Percentiles rank a stretch among this genome's conserved stretches.
Evolutionary conservation across 306 rosid species (phyloP).

Genomic region (Inga laurina): DNA sequence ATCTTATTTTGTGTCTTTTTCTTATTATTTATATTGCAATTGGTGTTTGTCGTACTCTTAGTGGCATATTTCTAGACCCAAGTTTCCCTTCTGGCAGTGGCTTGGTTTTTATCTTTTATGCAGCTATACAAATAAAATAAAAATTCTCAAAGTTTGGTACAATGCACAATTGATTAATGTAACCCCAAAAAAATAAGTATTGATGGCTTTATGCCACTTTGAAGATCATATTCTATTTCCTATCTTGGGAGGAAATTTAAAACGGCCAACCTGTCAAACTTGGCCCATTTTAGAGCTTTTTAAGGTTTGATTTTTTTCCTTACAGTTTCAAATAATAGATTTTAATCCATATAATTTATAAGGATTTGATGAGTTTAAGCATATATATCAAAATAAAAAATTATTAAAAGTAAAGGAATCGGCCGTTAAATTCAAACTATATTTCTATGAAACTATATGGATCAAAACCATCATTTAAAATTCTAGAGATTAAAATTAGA

Average conservation of each 20-base stretch:
- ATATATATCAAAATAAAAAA: too few species aligned
- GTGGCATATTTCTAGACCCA: constrained; percentile 18
- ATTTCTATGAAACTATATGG: too few species aligned
- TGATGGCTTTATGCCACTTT: neutral
- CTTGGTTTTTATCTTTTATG: constrained; percentile 28
- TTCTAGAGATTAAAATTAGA: too few species aligned
- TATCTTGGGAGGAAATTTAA: neutral
- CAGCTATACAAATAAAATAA: neutral
- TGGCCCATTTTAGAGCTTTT: constrained; percentile 24
- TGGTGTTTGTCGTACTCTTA: constrained; percentile 31
- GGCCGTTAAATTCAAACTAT: accelerated
- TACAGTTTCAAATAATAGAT: too few species aligned
- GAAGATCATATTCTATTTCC: neutral
- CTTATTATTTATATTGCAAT: neutral
- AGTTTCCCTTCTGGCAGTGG: constrained; percentile 42
- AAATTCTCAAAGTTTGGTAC: neutral
- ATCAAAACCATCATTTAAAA: too few species aligned
- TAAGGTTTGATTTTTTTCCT: neutral
- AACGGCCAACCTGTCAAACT: constrained; percentile 40
- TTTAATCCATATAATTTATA: too few species aligned
- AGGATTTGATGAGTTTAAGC: too few species aligned
- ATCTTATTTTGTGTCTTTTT: constrained; percentile 28
- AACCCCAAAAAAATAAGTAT: too few species aligned
- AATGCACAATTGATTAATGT: neutral
- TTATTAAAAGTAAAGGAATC: too few species aligned